Percentiles rank a stretch among this genome's conserved stretches.
phyloP scores from a whole-genome alignment of 129 eudicot genomes.

The Pulicaria dysenterica region DNA sequence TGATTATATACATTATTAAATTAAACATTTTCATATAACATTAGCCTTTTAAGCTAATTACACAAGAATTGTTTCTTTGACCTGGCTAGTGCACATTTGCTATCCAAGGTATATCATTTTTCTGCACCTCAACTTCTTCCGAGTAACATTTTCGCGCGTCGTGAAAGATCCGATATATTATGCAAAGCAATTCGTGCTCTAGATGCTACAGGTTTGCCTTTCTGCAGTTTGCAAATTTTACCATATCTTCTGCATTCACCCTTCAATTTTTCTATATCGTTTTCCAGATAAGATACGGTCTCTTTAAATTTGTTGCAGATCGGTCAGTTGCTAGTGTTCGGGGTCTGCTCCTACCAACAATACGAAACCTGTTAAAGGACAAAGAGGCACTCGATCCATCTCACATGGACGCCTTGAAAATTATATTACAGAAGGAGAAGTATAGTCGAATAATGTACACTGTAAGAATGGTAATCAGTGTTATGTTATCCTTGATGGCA shows the following conservation, averaged over 20 bases:
- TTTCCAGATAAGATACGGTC: neutral
- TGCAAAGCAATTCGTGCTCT: constrained; percentile 94
- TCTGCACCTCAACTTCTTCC: constrained; percentile 56
- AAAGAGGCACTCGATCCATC: constrained; percentile 92
- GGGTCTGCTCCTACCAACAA: constrained; percentile 74
- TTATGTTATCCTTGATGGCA: no score
- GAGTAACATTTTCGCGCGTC: constrained; percentile 69
- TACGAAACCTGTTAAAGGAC: constrained; percentile 81
- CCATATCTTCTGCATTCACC: neutral
- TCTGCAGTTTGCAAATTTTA: neutral
- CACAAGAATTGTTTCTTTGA: constrained; percentile 45
- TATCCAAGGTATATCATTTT: constrained; percentile 83
- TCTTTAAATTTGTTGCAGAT: constrained; percentile 45
- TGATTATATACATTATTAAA: constrained; percentile 2
- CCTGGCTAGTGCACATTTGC: constrained; percentile 58
- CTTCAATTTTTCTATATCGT: no score
- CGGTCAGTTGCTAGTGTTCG: constrained; percentile 69
- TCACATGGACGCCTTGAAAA: constrained; percentile 92
- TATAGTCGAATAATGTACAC: constrained; percentile 82
- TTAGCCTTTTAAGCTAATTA: neutral
- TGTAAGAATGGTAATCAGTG: constrained; percentile 66
- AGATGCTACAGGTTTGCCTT: constrained; percentile 86
- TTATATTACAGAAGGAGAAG: constrained; percentile 66
- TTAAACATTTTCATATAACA: neutral
- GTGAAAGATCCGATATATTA: constrained; percentile 85